Base-by-base conservation (phyloP, 495 filamentous ascomycete genomes). In the Lasiosphaeris hirsuta region DNA sequence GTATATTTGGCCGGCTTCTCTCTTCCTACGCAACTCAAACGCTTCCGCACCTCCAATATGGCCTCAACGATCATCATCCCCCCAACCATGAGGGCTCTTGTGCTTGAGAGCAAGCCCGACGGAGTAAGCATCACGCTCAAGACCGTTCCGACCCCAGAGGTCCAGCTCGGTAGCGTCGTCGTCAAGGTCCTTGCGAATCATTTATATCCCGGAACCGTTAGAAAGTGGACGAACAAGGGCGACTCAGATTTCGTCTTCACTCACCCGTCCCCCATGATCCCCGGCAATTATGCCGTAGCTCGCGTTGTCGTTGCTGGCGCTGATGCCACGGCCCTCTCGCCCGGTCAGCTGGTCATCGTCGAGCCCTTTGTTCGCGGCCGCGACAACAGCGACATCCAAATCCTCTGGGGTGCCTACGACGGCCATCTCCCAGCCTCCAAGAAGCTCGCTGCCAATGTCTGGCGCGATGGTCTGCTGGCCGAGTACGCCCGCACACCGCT, bases 301-400 rank as follows among this genome's bases (percentile, higher is more conserved):
- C 79, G 78, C 35, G 67, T 84, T 34, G 70, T 64, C 1, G 68
- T 69, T 10, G 57, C 73, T 2, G 76, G 80, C 10, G 57, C 76
- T 0, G 81, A 84, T 61, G 68, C 79, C 30, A 74, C 69, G 2
- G 23, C 52, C 15, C 63, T 83, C 34, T 42, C 62, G 13, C 35
- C 57, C 0, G 79, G 75, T 1, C 70, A 83, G 34, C 69, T 84
- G 30, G 82, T 83, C 39, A 64, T 73, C 42, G 53, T 75, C 48
- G 78, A 84, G 56, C 48, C 56, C 19, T 65, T 70, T 11, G 56
- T 82, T 36, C 63, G 71, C 7, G 78, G 67, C 1, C 69, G 82
- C 9, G 81, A 85, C 58, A 69, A 81, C 41, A 60, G 72, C 7
- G 59, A 59, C 34, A 62, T 58, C 1, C 51, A 63, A 10, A 68